phyloP scores from a whole-genome alignment of 2,329 filamentous ascomycete species.

The Helicocarpus griseus region DNA sequence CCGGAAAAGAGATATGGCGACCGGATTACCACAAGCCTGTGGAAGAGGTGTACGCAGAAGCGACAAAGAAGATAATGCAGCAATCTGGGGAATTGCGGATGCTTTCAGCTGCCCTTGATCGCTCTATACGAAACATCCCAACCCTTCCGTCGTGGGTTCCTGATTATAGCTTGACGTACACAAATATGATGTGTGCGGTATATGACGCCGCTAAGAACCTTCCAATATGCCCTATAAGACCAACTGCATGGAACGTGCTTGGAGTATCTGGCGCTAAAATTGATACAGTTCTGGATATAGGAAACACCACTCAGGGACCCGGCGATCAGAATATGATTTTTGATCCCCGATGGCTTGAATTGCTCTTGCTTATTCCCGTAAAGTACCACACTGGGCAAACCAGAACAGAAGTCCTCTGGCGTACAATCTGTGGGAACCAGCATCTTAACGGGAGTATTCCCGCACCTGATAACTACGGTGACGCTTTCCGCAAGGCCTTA shows the following conservation, averaged over 20 bases:
- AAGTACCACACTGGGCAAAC: slow-evolving; percentile 7
- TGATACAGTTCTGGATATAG: slow-evolving; percentile 8
- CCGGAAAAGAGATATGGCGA: not conserved
- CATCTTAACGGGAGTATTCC: not conserved
- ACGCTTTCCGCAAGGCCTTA: slow-evolving; percentile 8
- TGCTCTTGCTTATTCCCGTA: slow-evolving; percentile 5
- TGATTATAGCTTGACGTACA: slow-evolving; percentile 8
- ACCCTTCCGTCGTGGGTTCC: slow-evolving; percentile 10
- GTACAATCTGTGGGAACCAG: slow-evolving; percentile 10
- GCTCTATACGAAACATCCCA: slow-evolving; percentile 5
- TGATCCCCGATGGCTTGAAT: slow-evolving; percentile 10
- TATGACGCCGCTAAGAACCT: slow-evolving; percentile 4
- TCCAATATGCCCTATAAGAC: slow-evolving; percentile 1
- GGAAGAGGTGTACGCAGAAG: slow-evolving; percentile 9
- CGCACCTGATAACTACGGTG: slow-evolving; percentile 6
- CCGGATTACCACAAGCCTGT: slow-evolving; percentile 9
- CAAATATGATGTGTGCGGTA: slow-evolving; percentile 5
- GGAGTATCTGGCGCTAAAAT: slow-evolving; percentile 7
- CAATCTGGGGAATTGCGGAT: slow-evolving; percentile 5
- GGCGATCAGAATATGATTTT: slow-evolving; percentile 7
- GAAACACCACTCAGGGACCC: slow-evolving; percentile 3
- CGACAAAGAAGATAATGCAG: slow-evolving; percentile 8
- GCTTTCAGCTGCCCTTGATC: slow-evolving; percentile 8
- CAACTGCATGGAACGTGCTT: slow-evolving; percentile 4
- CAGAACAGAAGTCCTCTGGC: slow-evolving; percentile 11